These are phyloP conservation scores for Waitea zeae DNA, from an alignment of 1,284 basidiomycete genomes.

Conservation along the genomic window DNA sequence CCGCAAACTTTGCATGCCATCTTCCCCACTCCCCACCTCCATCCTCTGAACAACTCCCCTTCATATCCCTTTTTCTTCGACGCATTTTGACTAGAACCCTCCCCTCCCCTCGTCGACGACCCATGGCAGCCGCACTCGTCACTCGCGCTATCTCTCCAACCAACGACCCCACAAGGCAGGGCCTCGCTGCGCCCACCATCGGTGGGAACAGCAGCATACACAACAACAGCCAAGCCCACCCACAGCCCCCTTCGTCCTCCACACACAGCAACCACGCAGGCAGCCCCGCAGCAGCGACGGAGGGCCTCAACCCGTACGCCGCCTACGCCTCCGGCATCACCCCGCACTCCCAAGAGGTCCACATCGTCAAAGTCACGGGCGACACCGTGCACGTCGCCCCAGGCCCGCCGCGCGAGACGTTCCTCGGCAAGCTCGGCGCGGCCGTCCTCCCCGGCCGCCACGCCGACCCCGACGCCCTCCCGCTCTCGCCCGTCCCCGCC, in stretches of 20 bases:
- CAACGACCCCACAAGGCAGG: too few relatives aligned
- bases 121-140: too few relatives aligned
- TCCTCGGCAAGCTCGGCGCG: slow-evolving; percentile 20
- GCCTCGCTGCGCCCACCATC: too few relatives aligned
- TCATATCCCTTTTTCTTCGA: too few relatives aligned
- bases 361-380: slow-evolving; percentile 31
- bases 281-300: slow-evolving; percentile 6
- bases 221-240: slow-evolving; percentile 10
- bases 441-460: slow-evolving; percentile 18
- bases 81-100: too few relatives aligned
- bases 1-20: too few relatives aligned
- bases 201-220: slow-evolving; percentile 5
- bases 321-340: too few relatives aligned
- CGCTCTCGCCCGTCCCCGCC: slow-evolving; percentile 6
- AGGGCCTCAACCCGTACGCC: too few relatives aligned
- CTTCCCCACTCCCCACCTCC: too few relatives aligned
- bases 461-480: slow-evolving; percentile 8
- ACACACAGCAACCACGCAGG: slow-evolving; percentile 7
- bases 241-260: slow-evolving; percentile 16
- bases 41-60: too few relatives aligned
- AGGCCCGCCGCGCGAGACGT: slow-evolving; percentile 18
- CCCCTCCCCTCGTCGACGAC: too few relatives aligned
- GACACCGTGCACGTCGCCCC: slow-evolving; percentile 25
- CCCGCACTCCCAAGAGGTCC: slow-evolving; percentile 23
- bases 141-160: too few relatives aligned